These are phyloP conservation scores for Saposhnikovia divaricata DNA, from an alignment of 129 eudicot species.

Conservation along the genomic window DNA sequence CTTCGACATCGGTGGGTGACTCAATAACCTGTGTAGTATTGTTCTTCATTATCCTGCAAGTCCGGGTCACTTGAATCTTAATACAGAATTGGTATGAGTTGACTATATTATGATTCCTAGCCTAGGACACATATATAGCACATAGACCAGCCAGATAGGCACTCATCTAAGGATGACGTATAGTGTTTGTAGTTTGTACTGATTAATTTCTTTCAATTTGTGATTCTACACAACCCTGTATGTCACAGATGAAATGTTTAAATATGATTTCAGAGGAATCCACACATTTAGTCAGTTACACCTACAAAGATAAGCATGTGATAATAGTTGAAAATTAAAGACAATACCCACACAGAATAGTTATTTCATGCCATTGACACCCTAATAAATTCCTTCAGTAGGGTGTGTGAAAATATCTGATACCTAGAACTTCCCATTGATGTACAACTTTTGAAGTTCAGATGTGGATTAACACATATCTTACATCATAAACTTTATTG, in stretches of 20 bases:
- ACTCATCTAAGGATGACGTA: background rate
- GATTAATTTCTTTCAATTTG: background rate
- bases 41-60: slow-evolving; percentile 67
- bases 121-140: background rate
- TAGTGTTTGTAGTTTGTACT: background rate
- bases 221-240: background rate
- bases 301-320: background rate
- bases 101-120: background rate
- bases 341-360: background rate
- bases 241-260: background rate
- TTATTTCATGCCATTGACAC: background rate
- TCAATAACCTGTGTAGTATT: slow-evolving; percentile 71
- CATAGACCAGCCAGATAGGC: background rate
- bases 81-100: background rate
- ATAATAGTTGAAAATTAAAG: background rate
- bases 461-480: background rate
- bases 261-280: background rate
- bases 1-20: slow-evolving; percentile 41
- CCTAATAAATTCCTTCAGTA: background rate
- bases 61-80: background rate
- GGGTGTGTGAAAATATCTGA: background rate
- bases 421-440: background rate
- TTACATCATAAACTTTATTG: background rate
- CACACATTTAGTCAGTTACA: background rate
- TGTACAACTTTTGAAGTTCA: background rate